Conservation (phyloP, 2,329 filamentous ascomycete genomes). For the Nemania sp. region DNA sequence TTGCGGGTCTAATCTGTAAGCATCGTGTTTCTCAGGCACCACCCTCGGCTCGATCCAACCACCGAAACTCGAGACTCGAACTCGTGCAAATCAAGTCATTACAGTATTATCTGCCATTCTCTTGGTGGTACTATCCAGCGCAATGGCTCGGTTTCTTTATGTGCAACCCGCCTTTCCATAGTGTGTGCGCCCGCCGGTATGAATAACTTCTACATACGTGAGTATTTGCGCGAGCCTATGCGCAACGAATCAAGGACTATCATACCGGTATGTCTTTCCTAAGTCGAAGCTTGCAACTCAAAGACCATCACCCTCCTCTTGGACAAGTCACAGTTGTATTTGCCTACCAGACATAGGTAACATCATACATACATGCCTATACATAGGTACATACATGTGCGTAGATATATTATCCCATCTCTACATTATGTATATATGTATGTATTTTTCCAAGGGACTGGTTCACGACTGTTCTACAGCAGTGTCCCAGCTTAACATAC, state of each 20-base stretch:
- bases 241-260: not conserved
- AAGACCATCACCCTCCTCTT: not conserved
- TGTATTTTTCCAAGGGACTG: too few relatives aligned
- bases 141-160: not conserved
- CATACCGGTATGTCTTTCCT: not conserved
- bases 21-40: slow-evolving; percentile 29
- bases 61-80: slow-evolving; percentile 36
- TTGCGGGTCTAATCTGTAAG: slow-evolving; percentile 37
- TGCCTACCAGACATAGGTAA: slow-evolving; percentile 1
- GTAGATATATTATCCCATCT: too few relatives aligned
- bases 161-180: not conserved
- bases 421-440: not conserved
- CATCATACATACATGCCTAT: not conserved
- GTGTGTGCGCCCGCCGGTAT: too few relatives aligned
- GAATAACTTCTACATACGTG: not conserved
- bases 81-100: slow-evolving; percentile 13
- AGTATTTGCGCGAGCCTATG: not conserved
- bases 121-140: not conserved
- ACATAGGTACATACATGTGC: too few relatives aligned
- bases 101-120: not conserved
- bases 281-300: too few relatives aligned
- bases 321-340: not conserved
- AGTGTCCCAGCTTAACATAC: too few relatives aligned
- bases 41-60: slow-evolving; percentile 46
- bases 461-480: too few relatives aligned